Percentiles rank a stretch among this genome's conserved stretches.
Conservation (phyloP, 106 monocot genomes). For the Cymbidium sinense region DNA sequence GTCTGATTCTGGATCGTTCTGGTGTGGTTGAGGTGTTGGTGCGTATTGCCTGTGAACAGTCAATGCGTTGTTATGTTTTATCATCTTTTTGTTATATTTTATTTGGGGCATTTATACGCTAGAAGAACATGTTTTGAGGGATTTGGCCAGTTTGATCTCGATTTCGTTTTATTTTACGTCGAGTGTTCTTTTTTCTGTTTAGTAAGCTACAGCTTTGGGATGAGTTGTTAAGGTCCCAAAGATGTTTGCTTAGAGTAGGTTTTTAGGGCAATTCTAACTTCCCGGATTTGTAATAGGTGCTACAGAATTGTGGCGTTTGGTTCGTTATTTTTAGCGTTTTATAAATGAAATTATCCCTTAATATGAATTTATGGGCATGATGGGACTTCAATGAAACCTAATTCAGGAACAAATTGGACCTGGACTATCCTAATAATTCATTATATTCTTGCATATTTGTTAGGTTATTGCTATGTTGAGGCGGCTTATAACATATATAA, state of each 20-base stretch:
- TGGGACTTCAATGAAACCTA: not conserved
- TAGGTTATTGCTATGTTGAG: not conserved
- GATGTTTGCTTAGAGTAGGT: not conserved
- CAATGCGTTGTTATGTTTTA: constrained; percentile 1
- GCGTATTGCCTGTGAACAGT: not conserved
- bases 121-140: not conserved
- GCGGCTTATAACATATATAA: not conserved
- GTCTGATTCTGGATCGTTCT: not conserved
- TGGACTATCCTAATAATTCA: not conserved
- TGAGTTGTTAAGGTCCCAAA: not conserved
- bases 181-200: not conserved
- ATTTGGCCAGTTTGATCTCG: not conserved
- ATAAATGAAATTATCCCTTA: not conserved
- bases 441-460: not conserved
- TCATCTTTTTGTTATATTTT: not conserved
- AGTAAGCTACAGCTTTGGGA: not conserved
- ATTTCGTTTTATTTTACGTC: not conserved
- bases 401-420: not conserved
- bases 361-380: not conserved
- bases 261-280: not conserved
- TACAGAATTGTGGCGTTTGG: not conserved
- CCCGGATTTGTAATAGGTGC: not conserved
- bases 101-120: not conserved
- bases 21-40: not conserved
- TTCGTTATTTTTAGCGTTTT: not conserved